Evolutionary conservation across 331 rosid genomes (phyloP).

Genomic region (Quercus lobata): DNA sequence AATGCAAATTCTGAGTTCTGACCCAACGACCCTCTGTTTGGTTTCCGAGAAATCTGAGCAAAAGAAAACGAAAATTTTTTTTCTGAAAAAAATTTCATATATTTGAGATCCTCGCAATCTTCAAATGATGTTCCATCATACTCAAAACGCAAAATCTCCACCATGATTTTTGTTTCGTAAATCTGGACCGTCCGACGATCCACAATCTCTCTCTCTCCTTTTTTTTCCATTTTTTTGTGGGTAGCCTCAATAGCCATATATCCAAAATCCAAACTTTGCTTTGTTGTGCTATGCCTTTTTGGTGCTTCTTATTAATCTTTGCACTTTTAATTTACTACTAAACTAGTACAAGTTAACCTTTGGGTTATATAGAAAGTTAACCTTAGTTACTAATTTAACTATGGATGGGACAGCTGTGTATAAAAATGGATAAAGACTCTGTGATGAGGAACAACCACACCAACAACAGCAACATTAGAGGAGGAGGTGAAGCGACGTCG

Average conservation of each 20-base stretch:
- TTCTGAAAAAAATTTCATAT: no score
- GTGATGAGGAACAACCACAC: constrained; percentile 22
- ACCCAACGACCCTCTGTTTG: constrained; percentile 5
- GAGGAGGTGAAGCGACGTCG: constrained; percentile 21
- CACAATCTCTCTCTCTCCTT: not conserved
- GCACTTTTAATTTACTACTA: no score
- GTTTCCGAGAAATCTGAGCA: constrained; percentile 19
- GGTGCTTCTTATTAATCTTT: no score
- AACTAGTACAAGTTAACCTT: not conserved
- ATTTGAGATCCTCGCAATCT: not conserved
- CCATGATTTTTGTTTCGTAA: not conserved
- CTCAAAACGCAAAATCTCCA: constrained; percentile 6
- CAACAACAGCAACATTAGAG: constrained; percentile 15
- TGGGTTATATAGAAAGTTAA: constrained; percentile 10
- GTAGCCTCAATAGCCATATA: not conserved
- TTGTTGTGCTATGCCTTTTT: not conserved
- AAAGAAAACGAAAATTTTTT: not conserved
- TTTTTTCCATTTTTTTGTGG: no score
- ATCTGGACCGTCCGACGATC: constrained; percentile 10
- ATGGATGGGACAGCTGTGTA: constrained; percentile 23
- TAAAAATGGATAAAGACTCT: constrained; percentile 60
- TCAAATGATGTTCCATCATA: not conserved
- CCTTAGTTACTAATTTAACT: constrained; percentile 2
- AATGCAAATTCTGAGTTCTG: not conserved
- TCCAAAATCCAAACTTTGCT: constrained; percentile 4